Base-by-base conservation (phyloP, 352 stramenopile species). In the Pythium chondricola region DNA sequence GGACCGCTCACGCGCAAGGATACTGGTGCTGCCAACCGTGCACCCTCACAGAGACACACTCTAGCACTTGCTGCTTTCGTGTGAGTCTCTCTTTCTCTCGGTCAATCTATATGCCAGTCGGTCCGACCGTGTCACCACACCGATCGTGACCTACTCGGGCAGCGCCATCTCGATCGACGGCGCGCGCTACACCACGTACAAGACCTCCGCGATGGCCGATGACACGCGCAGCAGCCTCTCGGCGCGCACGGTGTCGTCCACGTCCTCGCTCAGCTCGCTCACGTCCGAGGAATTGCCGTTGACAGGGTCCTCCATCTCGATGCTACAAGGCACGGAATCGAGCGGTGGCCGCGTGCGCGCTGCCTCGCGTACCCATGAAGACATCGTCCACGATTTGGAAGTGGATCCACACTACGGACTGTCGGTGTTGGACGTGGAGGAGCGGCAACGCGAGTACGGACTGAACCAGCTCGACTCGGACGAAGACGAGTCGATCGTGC, bases 401-500 rank as follows among this genome's bases (percentile, higher is more conserved):
- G 81, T 92, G 22, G 81, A 92, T 40, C 49, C 69, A 21, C 74
- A 71, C 52, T 74, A 83, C 30, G 81, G 78, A 0, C 70, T 92
- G 2, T 74, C 63, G 25, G 45, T 73, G 41, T 44, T 81, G n/a
- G 51, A 67, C 2, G 65, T 92, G 5, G 56, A 69, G 14, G 63
- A 83, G 40, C 74, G 81, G 7, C 75, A 86, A 61, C 67, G 64
- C n/a, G 69, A 88, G 56, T 72, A 82, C 54, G 81, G 81, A 0
- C 42, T 75, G 5, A 92, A 90, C 55, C 70, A 88, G 51, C 57
- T 92, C n/a, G 72, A 67, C 51, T 69, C 48, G 17, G 76, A 87
- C 20, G 76, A 88, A 43, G 71, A 87, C 52, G 82, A 88, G 46
- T 90, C 87, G 18, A 75, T 98, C n/a, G 37, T 96, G 24, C 52